Evolutionary conservation across 192 early-diverging fungal genomes (phyloP).

Genomic region (Rhizophagus prolifer): DNA sequence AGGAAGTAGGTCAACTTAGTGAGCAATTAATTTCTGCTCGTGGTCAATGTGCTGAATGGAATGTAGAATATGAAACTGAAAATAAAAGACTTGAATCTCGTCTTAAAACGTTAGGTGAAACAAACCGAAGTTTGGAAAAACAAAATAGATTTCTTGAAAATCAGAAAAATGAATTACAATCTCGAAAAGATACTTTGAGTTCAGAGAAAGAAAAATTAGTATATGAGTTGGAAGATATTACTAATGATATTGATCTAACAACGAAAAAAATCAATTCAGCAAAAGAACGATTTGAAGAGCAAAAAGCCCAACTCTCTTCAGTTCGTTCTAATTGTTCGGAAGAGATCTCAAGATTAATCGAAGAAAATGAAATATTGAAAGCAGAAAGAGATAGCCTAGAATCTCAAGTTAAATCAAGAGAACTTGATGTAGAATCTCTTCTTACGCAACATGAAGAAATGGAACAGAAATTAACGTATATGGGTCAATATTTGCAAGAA

Average conservation of each 20-base stretch:
- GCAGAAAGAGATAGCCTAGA: not conserved
- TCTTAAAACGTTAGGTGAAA: not conserved
- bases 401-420: not conserved
- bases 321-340: not conserved
- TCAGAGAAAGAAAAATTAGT: constrained; percentile 3
- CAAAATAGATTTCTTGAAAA: constrained; percentile 6
- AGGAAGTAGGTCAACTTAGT: not conserved
- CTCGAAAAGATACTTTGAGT: constrained; percentile 10
- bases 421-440: not conserved
- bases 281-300: not conserved
- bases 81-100: constrained; percentile 3
- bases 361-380: not conserved
- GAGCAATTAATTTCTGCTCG: constrained; percentile 12
- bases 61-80: constrained; percentile 18
- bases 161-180: constrained; percentile 23
- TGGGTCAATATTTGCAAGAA: not conserved
- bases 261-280: not conserved
- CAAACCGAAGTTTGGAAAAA: constrained; percentile 18
- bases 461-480: not conserved
- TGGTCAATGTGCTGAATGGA: not conserved
- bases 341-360: not conserved
- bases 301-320: not conserved
- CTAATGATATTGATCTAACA: not conserved
- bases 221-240: not conserved
- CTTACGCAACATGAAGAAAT: not conserved